Evolutionary conservation across 2,329 filamentous ascomycete species (phyloP), one percentile per base, ranked within the genome.

Genomic region (Exophiala sideris): DNA sequence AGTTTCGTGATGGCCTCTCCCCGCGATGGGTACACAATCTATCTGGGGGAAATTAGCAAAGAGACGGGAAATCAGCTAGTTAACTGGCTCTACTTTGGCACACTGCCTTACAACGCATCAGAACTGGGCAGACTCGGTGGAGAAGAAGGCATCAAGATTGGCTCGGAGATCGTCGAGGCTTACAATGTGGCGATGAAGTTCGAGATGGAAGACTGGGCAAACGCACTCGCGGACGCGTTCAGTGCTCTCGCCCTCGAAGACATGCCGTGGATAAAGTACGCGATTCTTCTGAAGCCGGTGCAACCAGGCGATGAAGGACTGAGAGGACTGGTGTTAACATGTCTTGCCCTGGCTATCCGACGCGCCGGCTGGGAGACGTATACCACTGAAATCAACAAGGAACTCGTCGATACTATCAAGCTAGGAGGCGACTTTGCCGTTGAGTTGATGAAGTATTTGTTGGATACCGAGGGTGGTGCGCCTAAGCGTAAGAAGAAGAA

Each of bases 81-180:
- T 3, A 44, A 44, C n/a, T 44, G 41, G 41, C 41, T 44, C 9
- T 44, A 44, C 21, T 44, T 44, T 24, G 29, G n/a, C 41, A 44
- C 10, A 12, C 11, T 44, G 9, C 21, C 41, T 5, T 44, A 44
- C 20, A 24, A 20, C 29, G 4, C 20, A 2, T 20, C 41, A 29
- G 41, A 44, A 10, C 9, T 44, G 10, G 5, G 8, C 12, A 44
- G 14, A 8, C 12, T 8, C 24, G 24, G 24, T n/a, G 20, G 21
- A 24, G 41, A 44, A 5, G 41, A 44, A 29, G 18, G 41, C n/a
- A 12, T 32, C 11, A 21, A 24, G 8, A 29, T 29, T 12, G 18
- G 41, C 21, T 12, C 41, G 3, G 41, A 44, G 29, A 44, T 44
- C 32, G 21, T 44, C 41, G 21, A 44, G n/a, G 41, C 41, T 8